phyloP scores from a whole-genome alignment of 257 asterid genomes.

The Asclepias syriaca region DNA sequence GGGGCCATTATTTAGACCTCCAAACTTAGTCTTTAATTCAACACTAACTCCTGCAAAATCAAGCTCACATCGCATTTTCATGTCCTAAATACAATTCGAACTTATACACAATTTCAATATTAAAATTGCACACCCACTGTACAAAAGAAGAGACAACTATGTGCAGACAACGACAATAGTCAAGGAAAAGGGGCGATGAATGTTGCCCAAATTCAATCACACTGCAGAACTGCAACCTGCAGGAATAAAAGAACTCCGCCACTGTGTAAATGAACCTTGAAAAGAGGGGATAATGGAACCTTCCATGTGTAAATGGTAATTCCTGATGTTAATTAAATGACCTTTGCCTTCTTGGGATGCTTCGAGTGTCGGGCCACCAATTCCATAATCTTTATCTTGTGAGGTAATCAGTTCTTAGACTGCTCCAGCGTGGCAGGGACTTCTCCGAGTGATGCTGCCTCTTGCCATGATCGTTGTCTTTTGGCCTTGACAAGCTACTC shows the following conservation, averaged over 20 bases:
- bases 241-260: background rate
- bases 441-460: conserved; percentile 42
- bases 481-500: conserved; percentile 29
- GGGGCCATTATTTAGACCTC: too few species aligned
- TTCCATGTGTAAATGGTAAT: background rate
- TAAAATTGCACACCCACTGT: too few species aligned
- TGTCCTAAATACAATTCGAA: too few species aligned
- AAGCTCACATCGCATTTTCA: too few species aligned
- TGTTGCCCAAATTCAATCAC: background rate
- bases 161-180: background rate
- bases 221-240: background rate
- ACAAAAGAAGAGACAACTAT: background rate
- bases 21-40: too few species aligned
- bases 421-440: conserved; percentile 30
- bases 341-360: background rate
- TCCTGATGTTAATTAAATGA: background rate
- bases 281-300: background rate
- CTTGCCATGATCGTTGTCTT: conserved; percentile 34
- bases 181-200: background rate
- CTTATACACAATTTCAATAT: too few species aligned
- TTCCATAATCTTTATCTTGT: background rate
- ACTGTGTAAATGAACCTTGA: too few species aligned
- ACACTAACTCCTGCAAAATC: too few species aligned
- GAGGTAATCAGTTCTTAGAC: background rate
- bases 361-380: background rate